These are phyloP conservation scores for Auriscalpium orientale DNA, from an alignment of 768 basidiomycete genomes.

Conservation along the genomic window DNA sequence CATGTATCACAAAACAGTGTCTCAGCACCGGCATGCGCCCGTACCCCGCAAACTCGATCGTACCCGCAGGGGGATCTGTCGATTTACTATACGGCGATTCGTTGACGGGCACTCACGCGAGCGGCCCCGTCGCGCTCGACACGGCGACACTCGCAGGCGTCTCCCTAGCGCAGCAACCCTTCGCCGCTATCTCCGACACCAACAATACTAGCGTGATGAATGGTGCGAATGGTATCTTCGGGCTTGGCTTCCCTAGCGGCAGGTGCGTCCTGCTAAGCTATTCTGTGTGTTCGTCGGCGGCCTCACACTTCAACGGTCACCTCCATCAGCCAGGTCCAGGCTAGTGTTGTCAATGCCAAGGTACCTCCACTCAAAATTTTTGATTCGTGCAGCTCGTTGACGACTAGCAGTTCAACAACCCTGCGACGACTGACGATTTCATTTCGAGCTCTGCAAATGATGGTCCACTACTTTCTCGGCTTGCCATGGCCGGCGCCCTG, in stretches of 20 bases:
- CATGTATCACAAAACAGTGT: constrained; percentile 6
- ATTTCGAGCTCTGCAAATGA: constrained; percentile 8
- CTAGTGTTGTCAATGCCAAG: constrained; percentile 2
- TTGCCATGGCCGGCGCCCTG: constrained; percentile 27
- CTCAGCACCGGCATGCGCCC: constrained; percentile 3
- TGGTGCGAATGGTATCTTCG: constrained; percentile 60
- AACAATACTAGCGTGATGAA: constrained; percentile 53
- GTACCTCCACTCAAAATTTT: not conserved
- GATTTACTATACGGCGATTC: constrained; percentile 65
- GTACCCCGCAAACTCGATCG: constrained; percentile 6
- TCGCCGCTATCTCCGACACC: constrained; percentile 62
- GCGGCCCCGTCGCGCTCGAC: constrained; percentile 58
- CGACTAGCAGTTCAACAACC: constrained; percentile 5
- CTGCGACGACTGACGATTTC: constrained; percentile 8
- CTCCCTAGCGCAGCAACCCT: constrained; percentile 41
- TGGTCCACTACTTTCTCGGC: constrained; percentile 28
- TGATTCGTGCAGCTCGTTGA: not conserved
- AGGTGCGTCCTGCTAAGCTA: constrained; percentile 9
- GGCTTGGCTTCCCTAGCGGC: constrained; percentile 56
- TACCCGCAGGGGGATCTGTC: constrained; percentile 31
- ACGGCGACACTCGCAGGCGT: constrained; percentile 48
- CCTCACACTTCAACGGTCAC: not conserved
- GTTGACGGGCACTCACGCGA: constrained; percentile 56
- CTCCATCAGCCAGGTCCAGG: constrained; percentile 5
- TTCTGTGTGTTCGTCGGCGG: not conserved